Base-by-base conservation (phyloP, 495 filamentous ascomycete species). In the Penicillium paxilli region DNA sequence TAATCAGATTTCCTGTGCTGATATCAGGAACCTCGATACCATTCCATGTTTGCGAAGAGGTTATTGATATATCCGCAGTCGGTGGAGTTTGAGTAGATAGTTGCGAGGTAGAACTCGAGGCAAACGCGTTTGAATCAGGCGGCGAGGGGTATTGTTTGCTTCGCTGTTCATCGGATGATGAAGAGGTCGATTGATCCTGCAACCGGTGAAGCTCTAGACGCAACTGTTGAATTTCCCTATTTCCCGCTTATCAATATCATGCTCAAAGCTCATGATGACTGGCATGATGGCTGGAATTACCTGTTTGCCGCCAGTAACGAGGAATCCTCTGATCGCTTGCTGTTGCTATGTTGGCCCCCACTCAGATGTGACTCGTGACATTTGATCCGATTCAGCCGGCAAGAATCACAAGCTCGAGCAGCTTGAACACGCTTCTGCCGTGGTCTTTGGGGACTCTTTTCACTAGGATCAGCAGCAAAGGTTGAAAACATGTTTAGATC, bases 381-480 rank as follows among this genome's bases (percentile, higher is more conserved):
- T 53, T 77, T 79, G 54, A 75, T 70, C 3, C 76, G 66, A 48
- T 77, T 70, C 6, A 69, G 51, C 8, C 77, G 74, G 44, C 78
- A 80, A 71, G 73, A 76, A 58, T 77, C 76, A 52, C 77, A 80
- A 3, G 78, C 76, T 9, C 75, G 63, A 17, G 68, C 61, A 6
- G 79, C 78, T 52, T 80, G 76, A 21, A 58, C 65, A 11, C 60
- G 54, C 28, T 63, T 63, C 2, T 32, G 21, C 24, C 60, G 47
- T 25, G 50, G 45, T 30, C 51, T 17, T 5, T 26, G 33, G 17
- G 46, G 28, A 17, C n/a, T 17, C 4, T 37, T 44, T 16, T 33
- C 33, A 12, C 37, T 26, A 14, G 40, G 46, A 19, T 55, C 28
- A 8, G 52, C 52, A 7, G 52, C 17, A 44, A 55, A 55, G 14